Conservation (phyloP, 1,284 basidiomycete species). For the Irpex sp. region DNA sequence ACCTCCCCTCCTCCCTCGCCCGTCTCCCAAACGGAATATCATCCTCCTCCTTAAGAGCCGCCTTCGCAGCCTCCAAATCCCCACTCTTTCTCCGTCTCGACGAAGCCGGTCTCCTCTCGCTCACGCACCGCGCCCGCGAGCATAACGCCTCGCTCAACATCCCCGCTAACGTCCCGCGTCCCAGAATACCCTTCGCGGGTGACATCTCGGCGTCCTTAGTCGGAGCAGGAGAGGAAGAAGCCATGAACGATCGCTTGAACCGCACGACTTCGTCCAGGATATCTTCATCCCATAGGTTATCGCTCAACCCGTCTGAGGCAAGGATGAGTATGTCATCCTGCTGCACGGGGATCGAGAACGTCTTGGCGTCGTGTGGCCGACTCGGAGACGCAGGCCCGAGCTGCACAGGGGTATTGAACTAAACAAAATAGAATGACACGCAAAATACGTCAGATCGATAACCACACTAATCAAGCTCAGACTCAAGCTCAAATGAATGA, state of each 20-base stretch:
- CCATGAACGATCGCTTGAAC: conserved; percentile 58
- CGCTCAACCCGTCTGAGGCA: conserved; percentile 90
- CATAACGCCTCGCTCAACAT: conserved; percentile 81
- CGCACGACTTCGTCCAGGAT: conserved; percentile 89
- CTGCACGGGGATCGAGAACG: conserved; percentile 82
- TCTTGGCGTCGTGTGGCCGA: conserved; percentile 79
- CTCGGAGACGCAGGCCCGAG: conserved; percentile 84
- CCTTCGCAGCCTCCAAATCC: neutral
- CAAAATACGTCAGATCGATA: conserved; percentile 9
- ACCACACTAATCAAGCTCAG: conserved; percentile 46
- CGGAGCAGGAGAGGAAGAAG: neutral
- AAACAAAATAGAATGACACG: too few relatives aligned
- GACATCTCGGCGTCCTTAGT: neutral
- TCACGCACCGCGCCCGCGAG: conserved; percentile 70
- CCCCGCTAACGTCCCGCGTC: conserved; percentile 64
- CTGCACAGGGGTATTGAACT: conserved; percentile 94
- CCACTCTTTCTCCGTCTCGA: neutral
- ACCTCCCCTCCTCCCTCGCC: conserved; percentile 69
- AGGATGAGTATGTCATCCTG: conserved; percentile 92
- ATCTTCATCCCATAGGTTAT: conserved; percentile 96
- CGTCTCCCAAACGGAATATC: conserved; percentile 79
- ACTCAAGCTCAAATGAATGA: conserved; percentile 50
- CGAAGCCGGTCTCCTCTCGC: conserved; percentile 46
- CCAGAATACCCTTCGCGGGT: conserved; percentile 40
- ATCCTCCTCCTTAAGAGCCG: conserved; percentile 38